phyloP scores from a whole-genome alignment of 176 grass and related monocot genomes.

The Panicum miliaceum region DNA sequence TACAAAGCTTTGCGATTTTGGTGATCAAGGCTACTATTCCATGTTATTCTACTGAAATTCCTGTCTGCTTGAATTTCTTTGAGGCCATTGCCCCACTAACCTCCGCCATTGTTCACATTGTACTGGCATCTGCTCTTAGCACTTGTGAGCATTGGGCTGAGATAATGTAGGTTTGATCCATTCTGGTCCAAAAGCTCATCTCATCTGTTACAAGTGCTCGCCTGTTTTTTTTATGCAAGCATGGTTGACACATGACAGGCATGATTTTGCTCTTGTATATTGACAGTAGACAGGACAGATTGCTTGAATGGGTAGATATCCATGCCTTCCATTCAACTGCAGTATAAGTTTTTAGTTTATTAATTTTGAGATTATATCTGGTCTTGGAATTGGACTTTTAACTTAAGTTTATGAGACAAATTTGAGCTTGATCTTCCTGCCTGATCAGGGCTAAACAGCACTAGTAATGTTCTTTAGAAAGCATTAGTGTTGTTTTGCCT shows the following conservation, averaged over 20 bases:
- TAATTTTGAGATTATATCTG: background rate
- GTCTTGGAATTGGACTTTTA: background rate
- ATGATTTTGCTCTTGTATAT: constrained; percentile 25
- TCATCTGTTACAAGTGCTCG: background rate
- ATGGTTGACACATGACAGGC: background rate
- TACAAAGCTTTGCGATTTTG: background rate
- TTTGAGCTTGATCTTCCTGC: background rate
- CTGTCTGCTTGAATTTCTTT: background rate
- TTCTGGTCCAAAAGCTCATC: background rate
- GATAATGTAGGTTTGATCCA: background rate
- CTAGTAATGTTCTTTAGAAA: background rate
- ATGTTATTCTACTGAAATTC: background rate
- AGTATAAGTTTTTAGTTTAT: background rate
- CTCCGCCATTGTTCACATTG: background rate
- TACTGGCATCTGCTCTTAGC: background rate
- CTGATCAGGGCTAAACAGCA: background rate
- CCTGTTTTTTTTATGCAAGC: background rate
- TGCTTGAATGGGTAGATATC: background rate
- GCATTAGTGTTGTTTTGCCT: background rate
- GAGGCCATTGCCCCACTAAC: too few relatives aligned
- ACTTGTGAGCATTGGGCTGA: background rate
- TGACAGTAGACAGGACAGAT: background rate
- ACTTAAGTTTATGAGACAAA: background rate
- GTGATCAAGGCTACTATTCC: background rate
- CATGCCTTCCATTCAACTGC: background rate